Evolutionary conservation across 23 red algal species (phyloP).

Genomic region (Gracilaria vermiculophylla): DNA sequence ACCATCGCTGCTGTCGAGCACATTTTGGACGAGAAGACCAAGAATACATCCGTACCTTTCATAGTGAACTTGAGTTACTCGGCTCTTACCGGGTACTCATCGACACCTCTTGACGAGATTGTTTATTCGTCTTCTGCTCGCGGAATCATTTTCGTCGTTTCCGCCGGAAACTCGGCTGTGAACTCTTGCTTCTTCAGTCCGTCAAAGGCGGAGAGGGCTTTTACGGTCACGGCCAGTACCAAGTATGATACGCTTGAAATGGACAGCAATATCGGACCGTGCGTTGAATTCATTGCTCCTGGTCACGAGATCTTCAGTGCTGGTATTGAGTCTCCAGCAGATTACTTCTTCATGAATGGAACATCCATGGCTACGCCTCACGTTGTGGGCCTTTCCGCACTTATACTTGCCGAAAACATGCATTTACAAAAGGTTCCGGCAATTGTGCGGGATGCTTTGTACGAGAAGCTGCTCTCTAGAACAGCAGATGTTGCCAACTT

Average conservation of each 20-base stretch:
- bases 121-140: conserved; percentile 13
- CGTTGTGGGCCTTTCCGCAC: conserved; percentile 39
- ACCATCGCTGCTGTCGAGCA: conserved; percentile 42
- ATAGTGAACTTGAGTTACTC: conserved; percentile 56
- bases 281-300: conserved; percentile 65
- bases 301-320: conserved; percentile 56
- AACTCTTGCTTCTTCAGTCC: conserved; percentile 66
- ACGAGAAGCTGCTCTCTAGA: conserved; percentile 24
- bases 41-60: conserved; percentile 32
- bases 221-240: conserved; percentile 42
- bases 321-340: conserved; percentile 3
- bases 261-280: conserved; percentile 50
- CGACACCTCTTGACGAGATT: conserved; percentile 54
- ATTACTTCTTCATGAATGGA: conserved; percentile 33
- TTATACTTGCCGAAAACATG: conserved; percentile 43
- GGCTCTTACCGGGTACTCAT: conserved; percentile 19
- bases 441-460: conserved; percentile 10
- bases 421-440: not conserved
- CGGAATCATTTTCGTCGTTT: conserved; percentile 56
- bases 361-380: conserved; percentile 67
- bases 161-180: conserved; percentile 49
- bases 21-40: not conserved
- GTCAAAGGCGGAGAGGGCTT: conserved; percentile 38
- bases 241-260: conserved; percentile 10
- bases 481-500: conserved; percentile 18